Percentiles rank a stretch among this genome's conserved stretches.
These are phyloP conservation scores for Cornus suecica DNA, from an alignment of 148 eudicot species.

Conservation along the genomic window DNA sequence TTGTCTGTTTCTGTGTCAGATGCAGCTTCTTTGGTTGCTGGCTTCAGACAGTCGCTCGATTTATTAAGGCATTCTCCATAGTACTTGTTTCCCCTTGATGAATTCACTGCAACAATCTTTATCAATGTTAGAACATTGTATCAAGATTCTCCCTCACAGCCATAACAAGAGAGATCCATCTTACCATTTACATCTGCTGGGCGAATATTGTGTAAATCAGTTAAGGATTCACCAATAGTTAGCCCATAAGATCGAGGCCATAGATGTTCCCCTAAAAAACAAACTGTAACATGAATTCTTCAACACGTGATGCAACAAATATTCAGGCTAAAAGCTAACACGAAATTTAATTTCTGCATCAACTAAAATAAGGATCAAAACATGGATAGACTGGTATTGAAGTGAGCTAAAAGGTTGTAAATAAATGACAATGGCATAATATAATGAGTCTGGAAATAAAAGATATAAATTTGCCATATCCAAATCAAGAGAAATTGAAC, in stretches of 20 bases:
- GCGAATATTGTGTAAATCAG: slow-evolving; percentile 59
- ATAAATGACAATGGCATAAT: not conserved
- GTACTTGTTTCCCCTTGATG: slow-evolving; percentile 56
- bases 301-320: not conserved
- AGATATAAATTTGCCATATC: not conserved
- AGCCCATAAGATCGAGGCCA: slow-evolving; percentile 63
- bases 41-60: slow-evolving; percentile 32
- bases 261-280: slow-evolving; percentile 49
- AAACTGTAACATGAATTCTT: not conserved
- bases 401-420: not conserved
- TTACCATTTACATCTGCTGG: slow-evolving; percentile 61
- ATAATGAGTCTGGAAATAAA: not conserved
- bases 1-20: slow-evolving; percentile 48
- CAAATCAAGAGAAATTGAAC: not conserved
- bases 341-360: slow-evolving; percentile 2
- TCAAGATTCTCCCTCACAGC: not conserved
- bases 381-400: not conserved
- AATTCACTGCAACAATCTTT: slow-evolving; percentile 38
- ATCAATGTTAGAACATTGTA: not conserved
- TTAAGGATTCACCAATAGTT: slow-evolving; percentile 33
- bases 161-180: slow-evolving; percentile 2
- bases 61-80: slow-evolving; percentile 48
- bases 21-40: slow-evolving; percentile 59
- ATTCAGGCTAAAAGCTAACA: not conserved
- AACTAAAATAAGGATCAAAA: not conserved